These are phyloP conservation scores for Cyberlindnera sargentensis DNA, from an alignment of 805 yeast genomes.

Conservation along the genomic window DNA sequence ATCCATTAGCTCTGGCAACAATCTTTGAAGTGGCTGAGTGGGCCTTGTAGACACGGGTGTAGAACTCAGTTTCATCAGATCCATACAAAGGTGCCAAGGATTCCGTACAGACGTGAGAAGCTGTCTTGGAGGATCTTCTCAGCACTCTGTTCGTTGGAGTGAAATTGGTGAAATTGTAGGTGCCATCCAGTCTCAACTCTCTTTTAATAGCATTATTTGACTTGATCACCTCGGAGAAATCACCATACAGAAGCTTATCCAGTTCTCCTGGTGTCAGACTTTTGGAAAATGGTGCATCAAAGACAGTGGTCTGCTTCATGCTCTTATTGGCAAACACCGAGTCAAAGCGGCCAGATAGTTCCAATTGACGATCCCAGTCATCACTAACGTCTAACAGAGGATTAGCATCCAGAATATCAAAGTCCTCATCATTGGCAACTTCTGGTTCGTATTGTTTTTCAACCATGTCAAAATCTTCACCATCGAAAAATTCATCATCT, in stretches of 20 bases:
- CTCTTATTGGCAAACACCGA: slow-evolving; percentile 16
- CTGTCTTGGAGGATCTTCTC: not conserved
- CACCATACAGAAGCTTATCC: slow-evolving; percentile 43
- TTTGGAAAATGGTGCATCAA: slow-evolving; percentile 19
- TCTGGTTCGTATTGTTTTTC: slow-evolving; percentile 67
- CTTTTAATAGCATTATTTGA: slow-evolving; percentile 22
- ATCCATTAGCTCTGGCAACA: slow-evolving; percentile 25
- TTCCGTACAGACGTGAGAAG: slow-evolving; percentile 5
- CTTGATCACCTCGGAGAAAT: slow-evolving; percentile 30
- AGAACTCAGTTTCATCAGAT: not conserved
- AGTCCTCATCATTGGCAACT: slow-evolving; percentile 41
- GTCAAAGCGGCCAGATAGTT: slow-evolving; percentile 32
- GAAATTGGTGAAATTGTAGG: slow-evolving; percentile 21
- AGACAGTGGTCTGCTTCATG: slow-evolving; percentile 16
- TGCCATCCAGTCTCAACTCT: slow-evolving; percentile 21
- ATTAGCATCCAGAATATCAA: slow-evolving; percentile 35
- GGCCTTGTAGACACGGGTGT: slow-evolving; percentile 16
- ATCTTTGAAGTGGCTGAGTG: slow-evolving; percentile 22
- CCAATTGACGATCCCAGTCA: slow-evolving; percentile 62
- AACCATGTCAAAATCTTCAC: slow-evolving; percentile 28
- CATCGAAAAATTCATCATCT: slow-evolving; percentile 17
- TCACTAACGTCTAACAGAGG: slow-evolving; percentile 43
- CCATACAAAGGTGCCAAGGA: slow-evolving; percentile 4
- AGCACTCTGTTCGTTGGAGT: slow-evolving; percentile 12
- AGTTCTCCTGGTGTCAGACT: slow-evolving; percentile 29